Evolutionary conservation across 805 yeast genomes (phyloP).

Genomic region (Starmerella bacillaris): DNA sequence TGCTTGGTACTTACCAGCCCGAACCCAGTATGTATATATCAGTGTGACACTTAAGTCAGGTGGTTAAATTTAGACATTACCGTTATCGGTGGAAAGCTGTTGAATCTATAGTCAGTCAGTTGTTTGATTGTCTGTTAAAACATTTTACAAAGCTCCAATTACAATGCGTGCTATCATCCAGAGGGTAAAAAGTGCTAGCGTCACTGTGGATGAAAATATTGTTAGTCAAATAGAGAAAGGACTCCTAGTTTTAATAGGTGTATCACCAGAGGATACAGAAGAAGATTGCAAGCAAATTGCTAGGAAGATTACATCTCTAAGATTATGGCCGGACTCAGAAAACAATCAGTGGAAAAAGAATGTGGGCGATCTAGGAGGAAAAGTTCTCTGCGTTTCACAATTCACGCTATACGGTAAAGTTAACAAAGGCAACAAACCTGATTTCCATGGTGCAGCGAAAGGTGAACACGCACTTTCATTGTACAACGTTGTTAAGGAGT

Average conservation of each 20-base stretch:
- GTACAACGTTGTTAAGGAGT: slow-evolving; percentile 30
- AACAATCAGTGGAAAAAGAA: slow-evolving; percentile 65
- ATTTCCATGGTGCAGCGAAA: slow-evolving; percentile 80
- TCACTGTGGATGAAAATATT: slow-evolving; percentile 52
- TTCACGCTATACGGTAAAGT: slow-evolving; percentile 76
- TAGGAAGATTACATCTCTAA: slow-evolving; percentile 43
- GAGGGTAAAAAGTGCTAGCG: slow-evolving; percentile 75
- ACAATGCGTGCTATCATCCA: slow-evolving; percentile 79
- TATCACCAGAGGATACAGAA: slow-evolving; percentile 55
- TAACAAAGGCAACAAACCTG: slow-evolving; percentile 86
- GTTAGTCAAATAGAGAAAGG: slow-evolving; percentile 64
- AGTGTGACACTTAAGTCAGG: no score
- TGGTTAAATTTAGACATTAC: no score
- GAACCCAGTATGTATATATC: no score
- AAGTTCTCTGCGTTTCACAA: slow-evolving; percentile 75
- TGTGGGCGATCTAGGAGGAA: slow-evolving; percentile 46
- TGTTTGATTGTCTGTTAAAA: no score
- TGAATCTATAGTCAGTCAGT: no score
- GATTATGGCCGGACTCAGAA: slow-evolving; percentile 58
- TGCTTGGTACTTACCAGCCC: no score
- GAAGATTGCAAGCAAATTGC: slow-evolving; percentile 58
- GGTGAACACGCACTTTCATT: slow-evolving; percentile 39
- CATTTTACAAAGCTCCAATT: no score
- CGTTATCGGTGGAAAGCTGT: no score
- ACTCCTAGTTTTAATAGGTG: slow-evolving; percentile 65